Base-by-base conservation (phyloP, 2,329 filamentous ascomycete species). In the Juglanconis oblonga region DNA sequence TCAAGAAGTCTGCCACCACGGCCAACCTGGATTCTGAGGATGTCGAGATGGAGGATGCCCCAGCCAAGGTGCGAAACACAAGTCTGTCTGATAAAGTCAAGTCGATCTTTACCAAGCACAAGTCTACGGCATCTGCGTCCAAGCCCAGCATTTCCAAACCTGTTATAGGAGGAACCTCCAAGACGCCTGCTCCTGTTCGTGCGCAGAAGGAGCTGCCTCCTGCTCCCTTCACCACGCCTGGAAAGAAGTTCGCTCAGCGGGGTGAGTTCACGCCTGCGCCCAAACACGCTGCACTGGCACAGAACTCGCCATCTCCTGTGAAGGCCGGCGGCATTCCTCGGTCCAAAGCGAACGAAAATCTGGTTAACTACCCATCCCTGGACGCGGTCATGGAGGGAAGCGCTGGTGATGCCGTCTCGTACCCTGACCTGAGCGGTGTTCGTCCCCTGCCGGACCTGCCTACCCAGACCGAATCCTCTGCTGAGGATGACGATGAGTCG, bases 181-280 rank as follows among this genome's bases (percentile, higher is more conserved):
- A 80, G 68, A 83, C 81, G 0, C 81, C 82, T 2, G 75, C 70
- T 8, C 75, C 77, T 7, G 65, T 69, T 1, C 73, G 72, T 17
- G 70, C 81, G 11, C 78, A 85, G 36, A 86, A 84, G 66, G 76
- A 79, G 29, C 70, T 87, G 36, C 81, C 81, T 55, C 70, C 77
- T 3, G 71, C 80, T 17, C 79, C 83, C 5, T 75, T 85, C 57
- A 87, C 85, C 5, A 91, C 89, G 1, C 89, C 89, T 7, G 87
- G 87, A 36, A 82, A 87, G 31, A 90, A 87, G 72, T 70, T 79
- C 42, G 72, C 76, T 17, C 96, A 96, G 77, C 88, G 85, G 58
- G 91, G 96, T 40, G 87, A 90, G 54, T 97, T 96, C 68, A 92
- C 89, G 0, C 88, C 87, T 0, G 87, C 86, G 62, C 87, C 87